Conservation (phyloP, 2,329 filamentous ascomycete species). For the Lasiodiplodia citricola region DNA sequence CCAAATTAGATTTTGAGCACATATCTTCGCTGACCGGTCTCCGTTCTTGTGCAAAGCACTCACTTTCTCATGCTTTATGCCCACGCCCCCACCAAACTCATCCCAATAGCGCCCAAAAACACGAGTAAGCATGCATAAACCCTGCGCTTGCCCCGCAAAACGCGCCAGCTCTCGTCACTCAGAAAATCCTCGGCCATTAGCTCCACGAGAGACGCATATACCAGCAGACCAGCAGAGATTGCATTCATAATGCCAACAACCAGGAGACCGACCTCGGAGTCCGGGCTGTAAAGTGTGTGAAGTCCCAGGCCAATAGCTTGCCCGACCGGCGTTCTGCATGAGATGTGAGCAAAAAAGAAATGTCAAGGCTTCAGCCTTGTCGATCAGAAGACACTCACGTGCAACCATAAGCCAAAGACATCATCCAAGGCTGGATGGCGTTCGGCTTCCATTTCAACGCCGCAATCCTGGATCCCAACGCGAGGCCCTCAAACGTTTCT, state of each 20-base stretch:
- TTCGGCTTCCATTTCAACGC: slow-evolving; percentile 63
- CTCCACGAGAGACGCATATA: slow-evolving; percentile 85
- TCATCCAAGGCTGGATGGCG: slow-evolving; percentile 62
- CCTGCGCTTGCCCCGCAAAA: slow-evolving; percentile 66
- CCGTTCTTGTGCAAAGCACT: too few relatives aligned
- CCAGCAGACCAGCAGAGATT: slow-evolving; percentile 76
- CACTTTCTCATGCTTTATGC: slow-evolving; percentile 50
- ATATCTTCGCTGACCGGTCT: too few relatives aligned
- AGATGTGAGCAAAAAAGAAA: neutral
- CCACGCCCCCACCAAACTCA: slow-evolving; percentile 76
- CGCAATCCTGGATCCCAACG: slow-evolving; percentile 82
- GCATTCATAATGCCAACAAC: slow-evolving; percentile 90
- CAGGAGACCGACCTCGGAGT: slow-evolving; percentile 74
- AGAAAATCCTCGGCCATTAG: slow-evolving; percentile 84
- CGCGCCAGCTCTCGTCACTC: slow-evolving; percentile 74
- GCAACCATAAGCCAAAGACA: slow-evolving; percentile 77
- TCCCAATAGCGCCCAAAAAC: slow-evolving; percentile 67
- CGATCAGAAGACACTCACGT: slow-evolving; percentile 27
- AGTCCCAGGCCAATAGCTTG: slow-evolving; percentile 81
- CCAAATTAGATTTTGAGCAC: too few relatives aligned
- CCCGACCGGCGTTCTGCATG: slow-evolving; percentile 70
- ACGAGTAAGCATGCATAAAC: slow-evolving; percentile 69
- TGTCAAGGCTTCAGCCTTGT: neutral
- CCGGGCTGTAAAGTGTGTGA: slow-evolving; percentile 80
- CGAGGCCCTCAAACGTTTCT: slow-evolving; percentile 85